Evolutionary conservation across 1,284 basidiomycete species (phyloP).

Genomic region (Mycosarcoma mackinlayi): DNA sequence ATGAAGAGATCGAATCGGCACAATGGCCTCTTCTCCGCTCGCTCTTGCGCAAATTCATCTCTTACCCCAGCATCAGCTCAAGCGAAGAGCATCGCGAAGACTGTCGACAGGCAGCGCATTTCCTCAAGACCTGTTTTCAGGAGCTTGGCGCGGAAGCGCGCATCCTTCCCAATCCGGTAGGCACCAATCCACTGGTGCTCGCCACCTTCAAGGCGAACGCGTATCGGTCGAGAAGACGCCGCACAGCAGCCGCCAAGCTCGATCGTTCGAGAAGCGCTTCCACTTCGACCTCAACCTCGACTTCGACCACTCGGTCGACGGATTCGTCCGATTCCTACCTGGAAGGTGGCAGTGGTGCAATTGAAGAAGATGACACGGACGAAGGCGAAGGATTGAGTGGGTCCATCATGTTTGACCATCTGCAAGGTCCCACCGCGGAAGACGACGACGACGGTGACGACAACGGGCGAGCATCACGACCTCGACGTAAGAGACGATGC

Average conservation of each 20-base stretch:
- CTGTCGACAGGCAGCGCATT: slow-evolving; percentile 64
- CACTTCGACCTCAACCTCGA: slow-evolving; percentile 14
- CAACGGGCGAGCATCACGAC: slow-evolving; percentile 4
- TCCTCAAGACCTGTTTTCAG: slow-evolving; percentile 55
- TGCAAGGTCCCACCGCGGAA: slow-evolving; percentile 9
- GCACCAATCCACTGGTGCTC: slow-evolving; percentile 61
- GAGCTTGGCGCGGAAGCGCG: slow-evolving; percentile 60
- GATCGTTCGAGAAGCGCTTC: slow-evolving; percentile 24
- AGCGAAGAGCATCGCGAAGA: slow-evolving; percentile 79
- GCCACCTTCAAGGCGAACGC: slow-evolving; percentile 57
- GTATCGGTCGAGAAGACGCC: slow-evolving; percentile 18
- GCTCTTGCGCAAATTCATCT: slow-evolving; percentile 85
- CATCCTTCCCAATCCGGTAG: slow-evolving; percentile 45
- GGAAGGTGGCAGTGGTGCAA: slow-evolving; percentile 1
- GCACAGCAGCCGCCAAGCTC: slow-evolving; percentile 11
- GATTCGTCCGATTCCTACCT: slow-evolving; percentile 23
- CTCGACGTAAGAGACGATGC: slow-evolving; percentile 33
- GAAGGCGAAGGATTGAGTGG: slow-evolving; percentile 30
- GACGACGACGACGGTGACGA: slow-evolving; percentile 2
- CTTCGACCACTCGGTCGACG: slow-evolving; percentile 13
- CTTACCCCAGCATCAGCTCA: slow-evolving; percentile 85
- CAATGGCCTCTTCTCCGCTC: slow-evolving; percentile 71
- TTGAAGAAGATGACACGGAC: slow-evolving; percentile 7
- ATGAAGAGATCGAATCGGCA: slow-evolving; percentile 6
- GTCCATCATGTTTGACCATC: slow-evolving; percentile 36